Percentiles rank a stretch among this genome's conserved stretches.
These are phyloP conservation scores for Calonectria ilicicola DNA, from an alignment of 2,329 filamentous ascomycete species.

Conservation along the genomic window DNA sequence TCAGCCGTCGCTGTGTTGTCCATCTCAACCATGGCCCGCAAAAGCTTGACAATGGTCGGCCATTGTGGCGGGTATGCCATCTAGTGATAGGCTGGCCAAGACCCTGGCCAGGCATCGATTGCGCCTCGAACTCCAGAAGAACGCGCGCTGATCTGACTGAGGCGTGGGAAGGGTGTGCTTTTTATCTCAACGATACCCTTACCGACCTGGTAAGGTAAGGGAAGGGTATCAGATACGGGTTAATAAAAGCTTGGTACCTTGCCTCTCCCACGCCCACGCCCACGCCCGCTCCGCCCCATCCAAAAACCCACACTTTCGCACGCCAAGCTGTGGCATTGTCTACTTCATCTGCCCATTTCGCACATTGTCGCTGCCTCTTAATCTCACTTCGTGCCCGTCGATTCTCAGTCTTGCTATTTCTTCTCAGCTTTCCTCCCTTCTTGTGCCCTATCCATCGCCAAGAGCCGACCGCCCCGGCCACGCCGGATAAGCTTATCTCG, in stretches of 20 bases:
- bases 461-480: neutral
- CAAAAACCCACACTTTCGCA: conserved; percentile 17
- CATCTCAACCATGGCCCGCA: neutral
- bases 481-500: conserved; percentile 15
- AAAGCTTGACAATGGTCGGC: neutral
- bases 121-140: conserved; percentile 6
- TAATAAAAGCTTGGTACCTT: neutral
- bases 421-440: neutral
- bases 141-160: neutral
- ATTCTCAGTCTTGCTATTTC: neutral
- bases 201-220: neutral
- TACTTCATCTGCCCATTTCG: conserved; percentile 9
- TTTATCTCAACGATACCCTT: neutral
- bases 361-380: neutral
- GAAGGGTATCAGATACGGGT: neutral
- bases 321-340: conserved; percentile 5
- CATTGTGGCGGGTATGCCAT: neutral
- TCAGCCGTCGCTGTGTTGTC: neutral
- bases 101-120: conserved; percentile 12
- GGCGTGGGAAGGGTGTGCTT: conserved; percentile 4
- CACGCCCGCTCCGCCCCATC: conserved; percentile 21
- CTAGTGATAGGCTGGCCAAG: conserved; percentile 1
- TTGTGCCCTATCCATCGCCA: neutral
- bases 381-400: conserved; percentile 1
- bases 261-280: neutral